Percentiles rank a stretch among this genome's conserved stretches.
Evolutionary conservation across 495 filamentous ascomycete genomes (phyloP).

Genomic region (Pseudoneurospora amorphoporcata): DNA sequence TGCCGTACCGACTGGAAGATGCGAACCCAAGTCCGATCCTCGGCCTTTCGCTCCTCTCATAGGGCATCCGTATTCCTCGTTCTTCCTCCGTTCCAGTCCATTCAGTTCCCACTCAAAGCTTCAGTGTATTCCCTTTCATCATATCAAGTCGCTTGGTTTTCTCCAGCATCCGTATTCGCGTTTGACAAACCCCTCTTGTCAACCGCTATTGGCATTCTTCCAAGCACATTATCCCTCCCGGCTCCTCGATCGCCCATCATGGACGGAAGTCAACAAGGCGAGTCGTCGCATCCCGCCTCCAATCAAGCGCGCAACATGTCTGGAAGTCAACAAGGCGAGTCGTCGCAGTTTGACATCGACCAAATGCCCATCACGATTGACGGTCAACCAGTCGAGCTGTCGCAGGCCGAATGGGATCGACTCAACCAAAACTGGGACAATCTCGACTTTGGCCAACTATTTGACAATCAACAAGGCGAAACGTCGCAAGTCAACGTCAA

Average conservation of each 20-base stretch:
- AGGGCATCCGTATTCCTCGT: not conserved
- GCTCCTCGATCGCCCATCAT: not conserved
- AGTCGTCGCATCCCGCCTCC: not conserved
- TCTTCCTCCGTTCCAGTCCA: not conserved
- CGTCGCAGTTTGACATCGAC: fast-evolving
- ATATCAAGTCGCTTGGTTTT: not conserved
- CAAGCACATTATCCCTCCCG: not conserved
- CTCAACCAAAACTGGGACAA: too few species aligned
- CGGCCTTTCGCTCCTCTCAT: not conserved
- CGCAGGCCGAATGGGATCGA: too few species aligned
- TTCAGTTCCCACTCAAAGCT: not conserved
- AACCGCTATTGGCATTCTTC: not conserved
- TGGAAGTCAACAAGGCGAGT: not conserved
- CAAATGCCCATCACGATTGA: too few species aligned
- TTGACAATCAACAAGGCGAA: not conserved
- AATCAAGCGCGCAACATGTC: not conserved
- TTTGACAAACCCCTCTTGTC: not conserved
- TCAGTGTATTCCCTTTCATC: not conserved
- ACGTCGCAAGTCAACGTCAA: not conserved
- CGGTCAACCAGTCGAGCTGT: too few species aligned
- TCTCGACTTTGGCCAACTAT: too few species aligned
- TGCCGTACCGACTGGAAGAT: not conserved
- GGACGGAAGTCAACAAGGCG: not conserved
- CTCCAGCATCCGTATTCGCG: not conserved
- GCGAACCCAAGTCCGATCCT: not conserved